Evolutionary conservation across 2,329 filamentous ascomycete species (phyloP), one percentile per base, ranked within the genome.

Genomic region (Hymenoscyphus repandus): DNA sequence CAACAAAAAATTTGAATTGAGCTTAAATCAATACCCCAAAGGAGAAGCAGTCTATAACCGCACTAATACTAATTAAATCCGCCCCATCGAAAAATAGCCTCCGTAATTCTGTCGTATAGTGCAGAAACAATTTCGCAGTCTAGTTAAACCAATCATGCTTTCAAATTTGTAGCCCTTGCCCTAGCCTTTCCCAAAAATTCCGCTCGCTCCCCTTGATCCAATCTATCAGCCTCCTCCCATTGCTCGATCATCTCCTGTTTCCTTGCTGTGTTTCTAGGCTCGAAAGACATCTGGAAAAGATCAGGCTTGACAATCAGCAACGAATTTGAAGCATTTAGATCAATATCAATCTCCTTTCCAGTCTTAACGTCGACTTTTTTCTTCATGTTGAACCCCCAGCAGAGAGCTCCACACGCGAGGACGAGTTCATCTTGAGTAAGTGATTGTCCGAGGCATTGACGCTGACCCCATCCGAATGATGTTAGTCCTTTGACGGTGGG

Each of bases 401-500:
- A 42, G 3, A 41, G 30, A 18, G 37, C 37, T 31, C 46, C 37
- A 31, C 46, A 48, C 18, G 46, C 37, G 30, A 48, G 27, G n/a
- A 42, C 18, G 22, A 48, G 46, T 30, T 44, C 39, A 32, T 49
- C 39, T 13, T 44, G 32, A 6, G 39, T 44, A 11, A 44, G 47
- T 11, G 37, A 48, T 42, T 42, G 37, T 2, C 47, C 47, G 12
- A 44, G 32, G 33, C 47, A 49, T 43, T 20, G 18, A 6, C 47
- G 47, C 38, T 38, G 39, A 15, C 39, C 39, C 20, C 15, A 80
- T 5, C 77, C 76, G 60, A 80, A 77, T 6, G 51, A 52, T 31
- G 72, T 70, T 6, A 72, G 80, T 39, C 74, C 75, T 55, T 80
- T 78, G 62, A 85, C 74, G 64, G 77, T 82, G 20, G 82, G 81